phyloP scores from a whole-genome alignment of 192 early-diverging fungal species.

The Coemansia sp. region DNA sequence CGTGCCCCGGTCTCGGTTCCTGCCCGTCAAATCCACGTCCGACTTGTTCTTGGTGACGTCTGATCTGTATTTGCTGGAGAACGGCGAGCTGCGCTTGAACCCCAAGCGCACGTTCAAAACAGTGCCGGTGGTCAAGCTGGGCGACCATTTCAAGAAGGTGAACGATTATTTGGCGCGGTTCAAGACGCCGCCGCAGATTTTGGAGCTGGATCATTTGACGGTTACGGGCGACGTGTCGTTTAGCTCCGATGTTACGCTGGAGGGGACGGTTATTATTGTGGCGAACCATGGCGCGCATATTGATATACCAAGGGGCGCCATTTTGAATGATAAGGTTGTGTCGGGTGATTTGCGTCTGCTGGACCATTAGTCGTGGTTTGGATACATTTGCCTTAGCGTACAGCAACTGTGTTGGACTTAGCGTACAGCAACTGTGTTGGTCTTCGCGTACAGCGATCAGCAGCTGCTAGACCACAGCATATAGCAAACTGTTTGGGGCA shows the following conservation, averaged over 20 bases:
- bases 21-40: constrained; percentile 97
- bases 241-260: constrained; percentile 83
- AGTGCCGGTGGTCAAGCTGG: constrained; percentile 92
- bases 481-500: too few species aligned
- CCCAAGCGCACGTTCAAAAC: constrained; percentile 91
- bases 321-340: constrained; percentile 98
- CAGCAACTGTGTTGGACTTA: too few species aligned
- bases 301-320: constrained; percentile 91
- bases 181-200: constrained; percentile 90
- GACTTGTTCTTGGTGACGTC: constrained; percentile 97
- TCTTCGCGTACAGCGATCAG: too few species aligned
- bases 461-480: too few species aligned
- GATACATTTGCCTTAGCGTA: too few species aligned
- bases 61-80: constrained; percentile 89
- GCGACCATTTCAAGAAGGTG: constrained; percentile 98
- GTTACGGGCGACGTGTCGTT: constrained; percentile 99
- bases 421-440: background rate
- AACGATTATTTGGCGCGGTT: constrained; percentile 86
- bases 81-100: constrained; percentile 90
- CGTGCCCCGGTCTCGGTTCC: constrained; percentile 95
- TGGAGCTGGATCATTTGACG: constrained; percentile 96
- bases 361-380: too few species aligned
- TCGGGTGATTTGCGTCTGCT: constrained; percentile 90
- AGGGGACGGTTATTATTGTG: constrained; percentile 98
- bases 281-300: constrained; percentile 97